Evolutionary conservation across 2,329 filamentous ascomycete genomes (phyloP).

Genomic region (Akanthomyces lecanii): DNA sequence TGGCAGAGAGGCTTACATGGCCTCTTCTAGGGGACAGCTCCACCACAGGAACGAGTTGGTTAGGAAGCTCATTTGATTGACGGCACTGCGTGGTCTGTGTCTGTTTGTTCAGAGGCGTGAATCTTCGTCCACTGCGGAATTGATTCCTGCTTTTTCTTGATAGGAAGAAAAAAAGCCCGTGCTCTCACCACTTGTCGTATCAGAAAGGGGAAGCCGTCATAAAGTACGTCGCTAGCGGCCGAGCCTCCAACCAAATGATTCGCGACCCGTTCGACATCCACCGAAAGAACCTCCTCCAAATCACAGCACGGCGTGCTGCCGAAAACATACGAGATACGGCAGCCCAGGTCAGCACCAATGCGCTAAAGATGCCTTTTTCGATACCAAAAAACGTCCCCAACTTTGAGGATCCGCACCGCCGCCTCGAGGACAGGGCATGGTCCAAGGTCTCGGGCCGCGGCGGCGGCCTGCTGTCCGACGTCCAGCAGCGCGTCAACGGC

Average conservation of each 20-base stretch:
- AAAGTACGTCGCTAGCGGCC: slow-evolving; percentile 13
- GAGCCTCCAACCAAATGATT: slow-evolving; percentile 31
- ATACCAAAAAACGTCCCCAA: slow-evolving; percentile 67
- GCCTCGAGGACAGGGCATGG: slow-evolving; percentile 65
- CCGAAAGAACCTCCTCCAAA: slow-evolving; percentile 43
- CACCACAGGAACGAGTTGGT: background rate
- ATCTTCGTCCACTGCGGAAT: background rate
- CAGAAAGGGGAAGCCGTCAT: slow-evolving; percentile 2
- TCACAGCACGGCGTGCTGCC: slow-evolving; percentile 43
- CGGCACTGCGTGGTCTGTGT: background rate
- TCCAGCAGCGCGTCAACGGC: slow-evolving; percentile 59
- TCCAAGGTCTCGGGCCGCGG: slow-evolving; percentile 38
- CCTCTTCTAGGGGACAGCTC: slow-evolving; percentile 10
- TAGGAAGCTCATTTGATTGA: background rate
- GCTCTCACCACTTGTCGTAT: background rate
- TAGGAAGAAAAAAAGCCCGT: background rate
- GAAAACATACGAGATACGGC: slow-evolving; percentile 44
- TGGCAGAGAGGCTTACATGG: slow-evolving; percentile 14
- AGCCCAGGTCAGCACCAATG: slow-evolving; percentile 45
- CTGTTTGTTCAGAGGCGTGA: background rate
- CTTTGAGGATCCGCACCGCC: slow-evolving; percentile 60
- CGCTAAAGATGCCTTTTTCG: slow-evolving; percentile 59
- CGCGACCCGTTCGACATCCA: slow-evolving; percentile 44
- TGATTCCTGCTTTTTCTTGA: no score
- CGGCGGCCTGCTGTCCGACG: slow-evolving; percentile 42